These are phyloP conservation scores for Paramecium sonneborni DNA, from an alignment of 73 alveolate genomes.

Conservation along the genomic window DNA sequence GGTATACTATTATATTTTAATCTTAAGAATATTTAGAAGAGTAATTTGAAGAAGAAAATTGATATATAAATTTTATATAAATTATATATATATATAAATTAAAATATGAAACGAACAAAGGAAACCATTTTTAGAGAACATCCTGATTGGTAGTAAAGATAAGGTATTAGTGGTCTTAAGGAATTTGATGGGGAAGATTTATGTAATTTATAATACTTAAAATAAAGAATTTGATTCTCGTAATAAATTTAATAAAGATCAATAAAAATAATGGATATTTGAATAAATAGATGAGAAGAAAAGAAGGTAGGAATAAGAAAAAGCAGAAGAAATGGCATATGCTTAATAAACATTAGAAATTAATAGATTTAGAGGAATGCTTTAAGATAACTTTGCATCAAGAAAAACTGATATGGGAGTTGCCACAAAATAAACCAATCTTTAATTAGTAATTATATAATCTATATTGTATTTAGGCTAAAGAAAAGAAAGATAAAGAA, in stretches of 20 bases:
- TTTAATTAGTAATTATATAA: not conserved
- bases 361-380: conserved; percentile 47
- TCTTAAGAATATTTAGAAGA: conserved; percentile 4
- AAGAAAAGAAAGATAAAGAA: conserved; percentile 40
- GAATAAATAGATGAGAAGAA: conserved; percentile 21
- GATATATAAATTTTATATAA: conserved; percentile 4
- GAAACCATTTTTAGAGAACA: conserved; percentile 24
- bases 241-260: not conserved
- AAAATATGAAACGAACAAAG: conserved; percentile 43
- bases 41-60: conserved; percentile 41
- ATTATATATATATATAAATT: too few relatives aligned
- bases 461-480: not conserved
- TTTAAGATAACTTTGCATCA: not conserved
- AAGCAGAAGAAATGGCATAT: conserved; percentile 40
- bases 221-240: not conserved
- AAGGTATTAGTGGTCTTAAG: not conserved
- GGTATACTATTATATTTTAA: not conserved
- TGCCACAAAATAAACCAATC: conserved; percentile 20
- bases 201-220: not conserved
- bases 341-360: conserved; percentile 25
- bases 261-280: not conserved
- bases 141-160: conserved; percentile 40
- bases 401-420: conserved; percentile 30
- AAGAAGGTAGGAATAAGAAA: not conserved
- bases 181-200: conserved; percentile 57